Base-by-base conservation (phyloP, 176 grass and related monocot species). In the Saccharum officinarum region DNA sequence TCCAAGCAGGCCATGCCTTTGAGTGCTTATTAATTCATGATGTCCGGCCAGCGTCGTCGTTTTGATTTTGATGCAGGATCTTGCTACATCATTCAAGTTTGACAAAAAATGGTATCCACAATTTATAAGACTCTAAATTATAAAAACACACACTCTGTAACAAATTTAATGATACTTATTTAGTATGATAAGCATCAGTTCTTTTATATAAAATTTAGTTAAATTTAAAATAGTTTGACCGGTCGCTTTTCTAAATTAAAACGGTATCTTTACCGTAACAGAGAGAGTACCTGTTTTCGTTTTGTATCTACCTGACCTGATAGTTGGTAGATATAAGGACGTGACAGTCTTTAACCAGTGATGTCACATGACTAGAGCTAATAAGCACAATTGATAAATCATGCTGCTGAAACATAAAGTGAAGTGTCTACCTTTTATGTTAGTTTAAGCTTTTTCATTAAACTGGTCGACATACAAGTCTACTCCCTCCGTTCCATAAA, bases 21-120 rank as follows among this genome's bases (percentile, higher is more conserved):
- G 31, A 65, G 40, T 65, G 40, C 39, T 33, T 75, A 69, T 41
- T 75, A 69, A 69, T 61, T 30, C 26, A 82, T 82, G 5, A 41
- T 46, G 49, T 34, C 63, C 59, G 1, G 17, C 16, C 20, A 47
- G 36, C 14, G 31, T 26, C 63, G 66, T 4, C 6, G 23, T 57
- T 41, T 38, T 80, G 67, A 86, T 66, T 64, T 54, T 66, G 68
- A 38, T 39, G 60, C 67, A 11, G 41, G 22, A 31, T 36, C 42
- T 65, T 50, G 2, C 67, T 85, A 61, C 38, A 86, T 13, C 55
- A 59, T 59, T 59, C 8, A 59, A 23, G 8, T n/a, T 25, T 25
- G 3, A 61, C 57, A 61, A 60, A 60, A 23, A 22, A 15, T 4
- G 14, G 17, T n/a, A 9, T 52, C 49, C 15, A 55, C 18, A 55